Percentiles rank a stretch among this genome's conserved stretches.
Conservation (phyloP, 352 stramenopile genomes). For the Globisporangium recalcitrans region DNA sequence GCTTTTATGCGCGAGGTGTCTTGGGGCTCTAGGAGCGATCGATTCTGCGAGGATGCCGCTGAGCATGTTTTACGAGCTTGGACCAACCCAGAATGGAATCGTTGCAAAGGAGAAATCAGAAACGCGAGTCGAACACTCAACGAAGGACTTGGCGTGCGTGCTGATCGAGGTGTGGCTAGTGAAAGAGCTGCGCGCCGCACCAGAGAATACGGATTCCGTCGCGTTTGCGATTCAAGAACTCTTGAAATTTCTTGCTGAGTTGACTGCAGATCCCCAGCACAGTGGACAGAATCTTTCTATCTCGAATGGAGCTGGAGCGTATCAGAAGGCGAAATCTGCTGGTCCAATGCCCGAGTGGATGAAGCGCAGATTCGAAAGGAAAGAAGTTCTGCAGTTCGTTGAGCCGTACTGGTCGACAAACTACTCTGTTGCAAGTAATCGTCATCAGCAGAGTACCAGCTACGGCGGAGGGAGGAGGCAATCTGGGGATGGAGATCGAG, state of each 20-base stretch:
- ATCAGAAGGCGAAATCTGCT: slow-evolving; percentile 16
- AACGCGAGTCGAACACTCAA: slow-evolving; percentile 55
- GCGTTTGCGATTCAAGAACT: slow-evolving; percentile 85
- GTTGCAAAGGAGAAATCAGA: slow-evolving; percentile 38
- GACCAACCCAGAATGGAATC: slow-evolving; percentile 18
- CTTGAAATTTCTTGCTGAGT: slow-evolving; percentile 70
- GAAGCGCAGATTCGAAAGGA: slow-evolving; percentile 76
- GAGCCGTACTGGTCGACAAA: slow-evolving; percentile 88
- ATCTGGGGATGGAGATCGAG: slow-evolving; percentile 18
- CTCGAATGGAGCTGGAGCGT: not conserved
- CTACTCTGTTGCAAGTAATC: slow-evolving; percentile 43
- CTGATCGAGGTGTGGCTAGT: slow-evolving; percentile 80
- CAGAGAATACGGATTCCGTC: slow-evolving; percentile 76
- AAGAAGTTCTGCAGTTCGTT: slow-evolving; percentile 83
- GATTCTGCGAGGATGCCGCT: slow-evolving; percentile 72
- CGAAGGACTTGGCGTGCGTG: slow-evolving; percentile 77
- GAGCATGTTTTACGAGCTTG: slow-evolving; percentile 50
- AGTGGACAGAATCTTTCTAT: slow-evolving; percentile 40
- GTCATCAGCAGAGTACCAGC: slow-evolving; percentile 7
- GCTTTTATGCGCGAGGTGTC: slow-evolving; percentile 60
- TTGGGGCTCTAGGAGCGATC: slow-evolving; percentile 76
- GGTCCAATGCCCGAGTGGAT: slow-evolving; percentile 77
- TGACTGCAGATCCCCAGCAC: slow-evolving; percentile 71
- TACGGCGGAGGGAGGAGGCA: slow-evolving; percentile 14
- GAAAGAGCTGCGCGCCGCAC: slow-evolving; percentile 77